Percentiles rank a stretch among this genome's conserved stretches.
Conservation (phyloP, 306 rosid genomes). For the Sindora glabra region DNA sequence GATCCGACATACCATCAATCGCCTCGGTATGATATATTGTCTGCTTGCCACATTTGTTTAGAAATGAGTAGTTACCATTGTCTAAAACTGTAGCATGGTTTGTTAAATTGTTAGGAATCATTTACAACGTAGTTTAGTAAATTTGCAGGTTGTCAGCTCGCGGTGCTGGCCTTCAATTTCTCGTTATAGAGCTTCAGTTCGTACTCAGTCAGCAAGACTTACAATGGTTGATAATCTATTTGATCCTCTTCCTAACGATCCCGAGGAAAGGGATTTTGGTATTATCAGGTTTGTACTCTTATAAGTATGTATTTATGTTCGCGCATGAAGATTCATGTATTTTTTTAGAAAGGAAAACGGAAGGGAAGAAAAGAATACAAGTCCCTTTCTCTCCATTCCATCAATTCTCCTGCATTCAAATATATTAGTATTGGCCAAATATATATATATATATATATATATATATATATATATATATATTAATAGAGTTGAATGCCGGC, state of each 20-base stretch:
- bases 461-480: too few relatives aligned
- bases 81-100: too few relatives aligned
- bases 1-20: conserved; percentile 31
- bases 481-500: background rate
- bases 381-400: too few relatives aligned
- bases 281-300: conserved; percentile 20
- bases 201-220: conserved; percentile 22
- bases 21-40: conserved; percentile 40
- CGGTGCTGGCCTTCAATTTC: conserved; percentile 33
- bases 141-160: conserved; percentile 34
- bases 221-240: conserved; percentile 24
- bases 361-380: too few relatives aligned
- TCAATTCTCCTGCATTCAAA: too few relatives aligned
- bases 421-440: too few relatives aligned
- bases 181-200: conserved; percentile 29
- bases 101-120: too few relatives aligned
- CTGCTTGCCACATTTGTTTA: background rate
- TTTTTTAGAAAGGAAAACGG: too few relatives aligned
- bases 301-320: background rate
- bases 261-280: conserved; percentile 18
- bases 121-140: too few relatives aligned
- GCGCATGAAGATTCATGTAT: too few relatives aligned
- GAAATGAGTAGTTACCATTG: too few relatives aligned
- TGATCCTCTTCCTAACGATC: conserved; percentile 1
- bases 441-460: too few relatives aligned